phyloP scores from a whole-genome alignment of 1,139 yeast species.

The Yamadazyma mexicana region DNA sequence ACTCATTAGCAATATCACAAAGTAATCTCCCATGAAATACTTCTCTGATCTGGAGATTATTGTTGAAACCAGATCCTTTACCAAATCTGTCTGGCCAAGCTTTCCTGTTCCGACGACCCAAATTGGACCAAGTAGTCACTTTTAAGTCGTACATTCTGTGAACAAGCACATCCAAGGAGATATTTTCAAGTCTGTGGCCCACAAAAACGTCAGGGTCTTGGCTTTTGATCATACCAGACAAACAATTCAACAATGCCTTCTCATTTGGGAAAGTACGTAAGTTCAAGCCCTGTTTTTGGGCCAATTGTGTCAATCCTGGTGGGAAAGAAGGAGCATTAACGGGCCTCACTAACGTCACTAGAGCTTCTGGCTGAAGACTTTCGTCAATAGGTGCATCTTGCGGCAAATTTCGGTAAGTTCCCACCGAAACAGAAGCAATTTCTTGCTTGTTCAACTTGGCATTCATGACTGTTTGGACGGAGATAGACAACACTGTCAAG shows the following conservation, averaged over 20 bases:
- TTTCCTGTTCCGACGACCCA: constrained; percentile 80
- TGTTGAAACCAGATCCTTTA: constrained; percentile 43
- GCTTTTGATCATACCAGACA: constrained; percentile 68
- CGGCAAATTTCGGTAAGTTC: constrained; percentile 64
- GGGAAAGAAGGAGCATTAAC: constrained; percentile 63
- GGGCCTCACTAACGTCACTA: constrained; percentile 76
- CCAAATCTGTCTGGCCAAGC: constrained; percentile 78
- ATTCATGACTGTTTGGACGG: constrained; percentile 81
- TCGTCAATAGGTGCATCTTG: constrained; percentile 73
- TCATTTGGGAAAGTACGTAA: constrained; percentile 70
- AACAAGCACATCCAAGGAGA: constrained; percentile 75
- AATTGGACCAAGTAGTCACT: constrained; percentile 73
- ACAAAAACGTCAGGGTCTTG: constrained; percentile 88
- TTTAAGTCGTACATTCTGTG: constrained; percentile 78
- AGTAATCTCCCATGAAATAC: constrained; percentile 82
- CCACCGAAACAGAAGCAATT: constrained; percentile 76
- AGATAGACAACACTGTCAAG: constrained; percentile 69
- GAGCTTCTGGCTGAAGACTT: constrained; percentile 52
- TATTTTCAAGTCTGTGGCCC: constrained; percentile 83
- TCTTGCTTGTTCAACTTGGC: constrained; percentile 76
- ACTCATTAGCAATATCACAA: constrained; percentile 91
- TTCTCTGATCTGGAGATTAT: constrained; percentile 59
- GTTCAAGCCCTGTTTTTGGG: constrained; percentile 48
- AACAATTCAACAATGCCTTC: constrained; percentile 66
- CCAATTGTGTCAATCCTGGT: constrained; percentile 64